These are phyloP conservation scores for Plicaturopsis crispa DNA, from an alignment of 768 basidiomycete genomes.

Conservation along the genomic window DNA sequence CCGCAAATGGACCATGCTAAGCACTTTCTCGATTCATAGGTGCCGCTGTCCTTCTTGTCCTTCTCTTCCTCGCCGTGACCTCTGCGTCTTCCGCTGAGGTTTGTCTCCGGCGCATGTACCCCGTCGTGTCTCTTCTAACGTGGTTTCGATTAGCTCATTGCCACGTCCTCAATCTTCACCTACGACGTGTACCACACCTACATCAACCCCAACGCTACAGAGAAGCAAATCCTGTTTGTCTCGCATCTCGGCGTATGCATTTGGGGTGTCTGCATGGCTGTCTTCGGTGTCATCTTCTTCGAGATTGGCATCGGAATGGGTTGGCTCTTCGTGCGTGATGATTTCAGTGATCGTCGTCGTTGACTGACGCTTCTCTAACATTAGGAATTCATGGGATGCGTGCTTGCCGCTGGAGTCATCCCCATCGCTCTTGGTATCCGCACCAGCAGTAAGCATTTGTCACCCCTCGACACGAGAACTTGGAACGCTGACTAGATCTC, in stretches of 20 bases:
- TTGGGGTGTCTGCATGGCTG: slow-evolving; percentile 76
- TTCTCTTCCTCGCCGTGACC: slow-evolving; percentile 85
- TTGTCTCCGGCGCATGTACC: too few relatives aligned
- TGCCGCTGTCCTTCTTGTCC: slow-evolving; percentile 67
- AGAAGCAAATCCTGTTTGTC: slow-evolving; percentile 58
- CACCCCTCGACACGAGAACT: too few relatives aligned
- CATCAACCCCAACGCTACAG: slow-evolving; percentile 76
- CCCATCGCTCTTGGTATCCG: slow-evolving; percentile 84
- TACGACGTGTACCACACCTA: slow-evolving; percentile 85
- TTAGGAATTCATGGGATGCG: slow-evolving; percentile 89
- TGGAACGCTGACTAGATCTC: too few relatives aligned
- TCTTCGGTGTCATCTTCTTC: too few relatives aligned
- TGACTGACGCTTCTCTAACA: too few relatives aligned
- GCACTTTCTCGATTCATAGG: slow-evolving; percentile 75
- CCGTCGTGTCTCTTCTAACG: too few relatives aligned
- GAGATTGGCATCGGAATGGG: slow-evolving; percentile 68
- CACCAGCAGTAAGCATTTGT: slow-evolving; percentile 79
- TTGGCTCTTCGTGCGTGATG: too few relatives aligned
- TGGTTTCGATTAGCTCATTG: too few relatives aligned
- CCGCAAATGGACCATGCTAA: too few relatives aligned
- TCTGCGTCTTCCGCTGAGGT: slow-evolving; percentile 85
- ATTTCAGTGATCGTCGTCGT: too few relatives aligned
- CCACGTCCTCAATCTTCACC: slow-evolving; percentile 76
- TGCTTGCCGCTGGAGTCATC: slow-evolving; percentile 78
- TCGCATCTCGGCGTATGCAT: slow-evolving; percentile 60